These are phyloP conservation scores for Niebla homalea DNA, from an alignment of 495 filamentous ascomycete species.

Conservation along the genomic window DNA sequence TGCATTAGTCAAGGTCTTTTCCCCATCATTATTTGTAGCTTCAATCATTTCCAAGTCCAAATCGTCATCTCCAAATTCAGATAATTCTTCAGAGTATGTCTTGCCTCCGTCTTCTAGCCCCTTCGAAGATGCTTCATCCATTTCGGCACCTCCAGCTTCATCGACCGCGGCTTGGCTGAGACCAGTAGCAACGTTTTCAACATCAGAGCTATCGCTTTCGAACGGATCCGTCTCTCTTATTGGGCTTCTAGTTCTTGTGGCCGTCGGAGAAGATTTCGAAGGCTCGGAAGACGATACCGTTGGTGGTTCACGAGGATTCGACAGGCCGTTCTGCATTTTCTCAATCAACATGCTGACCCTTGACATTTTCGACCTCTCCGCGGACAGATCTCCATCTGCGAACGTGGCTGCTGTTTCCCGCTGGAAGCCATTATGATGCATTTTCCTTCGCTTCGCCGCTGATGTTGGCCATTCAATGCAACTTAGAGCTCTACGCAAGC, in stretches of 20 bases:
- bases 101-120: slow-evolving; percentile 1
- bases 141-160: not conserved
- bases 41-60: slow-evolving; percentile 43
- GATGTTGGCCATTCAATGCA: slow-evolving; percentile 47
- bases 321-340: slow-evolving; percentile 49
- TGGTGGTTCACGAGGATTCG: slow-evolving; percentile 22
- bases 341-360: slow-evolving; percentile 52
- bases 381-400: slow-evolving; percentile 38
- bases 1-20: not conserved
- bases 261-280: slow-evolving; percentile 44
- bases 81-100: slow-evolving; percentile 22
- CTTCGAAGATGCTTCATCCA: not conserved
- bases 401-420: slow-evolving; percentile 33
- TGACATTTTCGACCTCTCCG: slow-evolving; percentile 38
- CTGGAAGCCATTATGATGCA: slow-evolving; percentile 22
- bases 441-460: slow-evolving; percentile 39
- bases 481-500: slow-evolving; percentile 55
- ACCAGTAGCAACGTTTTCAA: slow-evolving; percentile 7
- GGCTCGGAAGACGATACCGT: slow-evolving; percentile 20
- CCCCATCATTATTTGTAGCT: slow-evolving; percentile 22
- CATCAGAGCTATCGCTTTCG: not conserved
- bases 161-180: slow-evolving; percentile 7
- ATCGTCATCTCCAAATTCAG: slow-evolving; percentile 50
- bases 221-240: not conserved
- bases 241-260: slow-evolving; percentile 21